Conservation (phyloP, 1,284 basidiomycete genomes). For the Leccinum solheimii region DNA sequence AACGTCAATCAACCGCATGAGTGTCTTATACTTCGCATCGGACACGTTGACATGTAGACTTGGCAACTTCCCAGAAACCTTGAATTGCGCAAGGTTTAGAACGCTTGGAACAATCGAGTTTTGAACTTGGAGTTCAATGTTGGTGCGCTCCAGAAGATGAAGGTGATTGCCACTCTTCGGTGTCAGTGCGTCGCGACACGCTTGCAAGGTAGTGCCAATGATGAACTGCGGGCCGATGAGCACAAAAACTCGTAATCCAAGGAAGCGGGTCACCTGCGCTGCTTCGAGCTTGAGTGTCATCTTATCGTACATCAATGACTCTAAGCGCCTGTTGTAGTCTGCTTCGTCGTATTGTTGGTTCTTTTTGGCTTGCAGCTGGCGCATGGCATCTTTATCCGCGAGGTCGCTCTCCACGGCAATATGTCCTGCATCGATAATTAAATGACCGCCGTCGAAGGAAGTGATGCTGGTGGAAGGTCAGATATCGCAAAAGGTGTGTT, state of each 20-base stretch:
- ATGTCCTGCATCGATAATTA: conserved; percentile 96
- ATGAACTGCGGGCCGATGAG: conserved; percentile 66
- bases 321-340: conserved; percentile 79
- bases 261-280: conserved; percentile 67
- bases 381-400: conserved; percentile 81
- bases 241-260: background rate
- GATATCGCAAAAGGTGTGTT: background rate
- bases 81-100: conserved; percentile 86
- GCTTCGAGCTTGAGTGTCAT: conserved; percentile 83
- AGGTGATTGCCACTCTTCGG: conserved; percentile 61
- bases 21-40: conserved; percentile 91
- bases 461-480: conserved; percentile 60
- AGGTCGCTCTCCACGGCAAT: conserved; percentile 92
- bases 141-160: conserved; percentile 93
- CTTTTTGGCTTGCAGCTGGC: conserved; percentile 83
- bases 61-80: conserved; percentile 89
- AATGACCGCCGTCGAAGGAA: conserved; percentile 76
- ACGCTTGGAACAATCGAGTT: conserved; percentile 93
- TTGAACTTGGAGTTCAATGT: conserved; percentile 88
- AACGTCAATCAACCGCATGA: conserved; percentile 93
- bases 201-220: conserved; percentile 82
- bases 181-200: conserved; percentile 77
- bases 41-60: conserved; percentile 92
- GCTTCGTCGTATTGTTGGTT: conserved; percentile 86
- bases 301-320: conserved; percentile 97